Percentiles rank a stretch among this genome's conserved stretches.
phyloP scores from a whole-genome alignment of 2,329 filamentous ascomycete genomes.

The Lachnellula subtilissima region DNA sequence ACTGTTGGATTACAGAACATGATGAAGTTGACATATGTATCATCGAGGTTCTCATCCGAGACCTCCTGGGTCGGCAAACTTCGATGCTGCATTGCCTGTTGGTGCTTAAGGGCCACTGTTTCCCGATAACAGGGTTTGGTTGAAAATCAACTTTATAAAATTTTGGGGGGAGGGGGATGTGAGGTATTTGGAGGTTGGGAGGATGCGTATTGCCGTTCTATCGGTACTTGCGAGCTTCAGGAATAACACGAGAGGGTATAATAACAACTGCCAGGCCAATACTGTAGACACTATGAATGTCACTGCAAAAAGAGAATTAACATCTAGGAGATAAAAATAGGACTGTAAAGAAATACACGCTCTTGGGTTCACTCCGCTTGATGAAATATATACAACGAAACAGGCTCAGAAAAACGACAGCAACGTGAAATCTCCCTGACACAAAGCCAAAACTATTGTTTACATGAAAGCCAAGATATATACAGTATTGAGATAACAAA shows the following conservation, averaged over 20 bases:
- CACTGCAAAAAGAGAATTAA: neutral
- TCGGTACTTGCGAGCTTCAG: slow-evolving; percentile 17
- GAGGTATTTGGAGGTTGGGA: slow-evolving; percentile 10
- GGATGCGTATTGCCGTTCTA: slow-evolving; percentile 19
- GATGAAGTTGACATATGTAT: slow-evolving; percentile 80
- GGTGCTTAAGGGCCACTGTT: slow-evolving; percentile 4
- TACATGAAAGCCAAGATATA: neutral
- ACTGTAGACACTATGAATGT: neutral
- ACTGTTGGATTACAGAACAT: slow-evolving; percentile 87
- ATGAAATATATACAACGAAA: neutral
- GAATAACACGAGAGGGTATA: slow-evolving; percentile 1
- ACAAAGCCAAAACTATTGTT: neutral
- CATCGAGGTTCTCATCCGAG: slow-evolving; percentile 66
- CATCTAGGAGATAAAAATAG: neutral
- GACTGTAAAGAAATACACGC: neutral
- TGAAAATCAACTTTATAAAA: slow-evolving; percentile 1
- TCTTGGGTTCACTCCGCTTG: neutral
- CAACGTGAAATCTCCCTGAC: neutral
- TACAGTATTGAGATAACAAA: neutral
- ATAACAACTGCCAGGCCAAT: neutral
- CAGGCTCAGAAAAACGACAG: neutral
- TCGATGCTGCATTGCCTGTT: slow-evolving; percentile 7
- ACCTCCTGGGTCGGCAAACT: slow-evolving; percentile 63
- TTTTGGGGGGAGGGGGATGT: slow-evolving; percentile 6
- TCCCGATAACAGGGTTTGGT: slow-evolving; percentile 11